Conservation (phyloP, 2,329 filamentous ascomycete genomes). For the Trichoderma aggressivum region DNA sequence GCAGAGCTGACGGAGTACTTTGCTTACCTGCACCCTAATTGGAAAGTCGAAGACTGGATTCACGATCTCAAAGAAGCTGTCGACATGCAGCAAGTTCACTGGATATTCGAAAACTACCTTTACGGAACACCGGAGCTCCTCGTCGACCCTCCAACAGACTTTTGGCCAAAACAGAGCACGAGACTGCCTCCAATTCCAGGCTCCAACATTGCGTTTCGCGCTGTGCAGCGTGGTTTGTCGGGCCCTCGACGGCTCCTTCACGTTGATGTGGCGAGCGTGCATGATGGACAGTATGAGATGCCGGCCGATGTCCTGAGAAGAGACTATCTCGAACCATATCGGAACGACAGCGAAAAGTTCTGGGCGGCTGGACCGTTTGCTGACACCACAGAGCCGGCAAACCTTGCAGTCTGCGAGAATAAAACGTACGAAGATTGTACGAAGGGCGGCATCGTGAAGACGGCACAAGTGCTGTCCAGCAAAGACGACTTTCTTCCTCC, state of each 20-base stretch:
- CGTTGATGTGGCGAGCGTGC: background rate
- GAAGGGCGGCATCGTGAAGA: constrained; percentile 23
- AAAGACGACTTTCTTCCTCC: background rate
- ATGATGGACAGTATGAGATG: constrained; percentile 16
- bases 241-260: constrained; percentile 12
- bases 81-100: constrained; percentile 35
- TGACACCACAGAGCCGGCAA: constrained; percentile 22
- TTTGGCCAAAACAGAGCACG: constrained; percentile 25
- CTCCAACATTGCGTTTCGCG: background rate
- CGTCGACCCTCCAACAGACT: constrained; percentile 25
- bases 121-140: constrained; percentile 29
- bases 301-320: background rate
- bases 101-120: constrained; percentile 35
- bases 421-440: constrained; percentile 35
- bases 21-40: constrained; percentile 29
- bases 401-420: constrained; percentile 37
- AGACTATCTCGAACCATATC: constrained; percentile 6
- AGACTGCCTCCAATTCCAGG: constrained; percentile 28
- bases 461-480: constrained; percentile 17
- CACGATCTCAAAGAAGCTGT: constrained; percentile 30
- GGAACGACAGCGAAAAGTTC: background rate
- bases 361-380: background rate
- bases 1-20: constrained; percentile 40
- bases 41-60: constrained; percentile 29
- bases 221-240: background rate